phyloP scores from a whole-genome alignment of 306 rosid species.

The Acacia confusa region DNA sequence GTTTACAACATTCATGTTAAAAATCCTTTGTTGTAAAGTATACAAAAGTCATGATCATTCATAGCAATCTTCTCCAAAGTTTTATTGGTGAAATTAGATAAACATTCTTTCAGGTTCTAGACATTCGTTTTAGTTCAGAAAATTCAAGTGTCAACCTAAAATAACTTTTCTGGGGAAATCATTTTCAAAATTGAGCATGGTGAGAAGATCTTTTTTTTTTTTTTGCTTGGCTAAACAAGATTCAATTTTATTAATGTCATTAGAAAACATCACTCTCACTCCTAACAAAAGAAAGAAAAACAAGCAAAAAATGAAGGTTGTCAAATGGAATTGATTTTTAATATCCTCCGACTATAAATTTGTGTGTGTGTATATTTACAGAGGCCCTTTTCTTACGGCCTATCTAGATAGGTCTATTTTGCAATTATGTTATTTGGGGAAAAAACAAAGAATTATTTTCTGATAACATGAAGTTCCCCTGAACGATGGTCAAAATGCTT shows the following conservation, averaged over 20 bases:
- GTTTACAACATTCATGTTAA: too few species aligned
- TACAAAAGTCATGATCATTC: too few species aligned
- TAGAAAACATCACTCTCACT: too few species aligned
- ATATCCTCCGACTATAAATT: background rate
- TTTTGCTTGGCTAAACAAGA: too few species aligned
- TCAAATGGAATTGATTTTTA: background rate
- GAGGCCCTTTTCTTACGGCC: background rate
- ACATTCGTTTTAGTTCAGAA: background rate
- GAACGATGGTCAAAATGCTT: conserved; percentile 77
- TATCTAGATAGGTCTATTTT: background rate
- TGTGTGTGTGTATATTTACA: background rate
- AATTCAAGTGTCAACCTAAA: background rate
- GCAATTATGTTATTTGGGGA: background rate
- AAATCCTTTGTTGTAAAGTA: too few species aligned
- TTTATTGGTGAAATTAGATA: too few species aligned
- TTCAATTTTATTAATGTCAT: too few species aligned
- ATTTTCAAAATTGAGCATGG: background rate
- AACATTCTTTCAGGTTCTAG: too few species aligned
- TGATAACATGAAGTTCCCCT: conserved; percentile 73
- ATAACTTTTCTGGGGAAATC: background rate
- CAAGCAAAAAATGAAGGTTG: background rate
- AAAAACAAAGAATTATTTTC: conserved; percentile 34
- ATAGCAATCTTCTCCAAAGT: too few species aligned
- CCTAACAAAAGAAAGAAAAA: too few species aligned
- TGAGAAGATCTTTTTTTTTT: too few species aligned